A percentile compares a stretch with the other conserved stretches of the same genome.
phyloP scores from a whole-genome alignment of 1,284 basidiomycete species.

The Salmacisia buchloeana region DNA sequence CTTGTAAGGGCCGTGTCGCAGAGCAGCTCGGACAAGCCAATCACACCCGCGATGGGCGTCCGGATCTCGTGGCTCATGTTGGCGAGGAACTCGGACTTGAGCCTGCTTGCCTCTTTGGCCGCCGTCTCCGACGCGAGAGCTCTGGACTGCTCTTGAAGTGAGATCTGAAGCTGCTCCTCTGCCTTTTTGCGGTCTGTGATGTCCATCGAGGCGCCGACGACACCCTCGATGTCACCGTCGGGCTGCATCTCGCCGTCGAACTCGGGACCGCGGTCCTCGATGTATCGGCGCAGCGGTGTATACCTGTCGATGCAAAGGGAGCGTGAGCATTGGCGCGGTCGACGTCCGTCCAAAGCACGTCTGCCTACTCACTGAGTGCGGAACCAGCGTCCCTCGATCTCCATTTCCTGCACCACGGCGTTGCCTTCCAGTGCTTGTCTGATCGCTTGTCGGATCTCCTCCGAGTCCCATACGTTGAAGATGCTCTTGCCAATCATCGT shows the following conservation, averaged over 20 bases:
- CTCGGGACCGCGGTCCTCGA: neutral
- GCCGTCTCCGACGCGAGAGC: conserved; percentile 31
- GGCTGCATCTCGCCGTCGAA: conserved; percentile 3
- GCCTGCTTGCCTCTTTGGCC: conserved; percentile 56
- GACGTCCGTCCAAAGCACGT: neutral
- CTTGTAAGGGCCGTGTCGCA: conserved; percentile 17
- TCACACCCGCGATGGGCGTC: conserved; percentile 52
- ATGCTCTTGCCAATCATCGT: conserved; percentile 14
- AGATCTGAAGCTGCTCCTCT: conserved; percentile 41
- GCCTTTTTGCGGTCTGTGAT: conserved; percentile 49
- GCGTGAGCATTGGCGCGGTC: neutral
- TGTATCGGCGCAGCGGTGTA: neutral
- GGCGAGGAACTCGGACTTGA: conserved; percentile 53
- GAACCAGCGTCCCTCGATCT: conserved; percentile 44
- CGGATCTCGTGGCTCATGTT: conserved; percentile 54
- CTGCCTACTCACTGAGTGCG: conserved; percentile 27
- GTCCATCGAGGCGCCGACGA: conserved; percentile 50
- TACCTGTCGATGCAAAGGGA: neutral
- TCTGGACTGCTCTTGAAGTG: conserved; percentile 37
- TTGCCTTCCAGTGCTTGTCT: conserved; percentile 34
- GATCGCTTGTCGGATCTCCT: conserved; percentile 33
- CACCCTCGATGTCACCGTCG: conserved; percentile 32
- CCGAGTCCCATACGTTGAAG: conserved; percentile 37
- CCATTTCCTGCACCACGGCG: conserved; percentile 39
- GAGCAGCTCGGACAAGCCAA: conserved; percentile 15